A percentile compares a stretch with the other conserved stretches of the same genome.
phyloP scores from a whole-genome alignment of 345 rosid genomes.

The Eucalyptus shirleyi region DNA sequence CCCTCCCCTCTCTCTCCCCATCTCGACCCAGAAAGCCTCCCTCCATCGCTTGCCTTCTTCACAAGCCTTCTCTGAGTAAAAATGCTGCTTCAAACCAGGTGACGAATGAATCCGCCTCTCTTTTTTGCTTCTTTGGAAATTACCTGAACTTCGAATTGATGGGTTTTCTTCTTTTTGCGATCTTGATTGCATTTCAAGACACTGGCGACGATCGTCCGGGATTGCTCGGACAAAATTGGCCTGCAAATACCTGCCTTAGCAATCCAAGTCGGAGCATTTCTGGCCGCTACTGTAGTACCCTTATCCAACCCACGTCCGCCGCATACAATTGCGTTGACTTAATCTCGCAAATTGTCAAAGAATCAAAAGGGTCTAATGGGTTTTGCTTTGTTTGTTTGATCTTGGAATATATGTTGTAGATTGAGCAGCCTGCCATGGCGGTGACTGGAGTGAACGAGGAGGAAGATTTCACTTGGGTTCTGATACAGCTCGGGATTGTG shows the following conservation, averaged over 20 bases:
- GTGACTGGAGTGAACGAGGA: constrained; percentile 69
- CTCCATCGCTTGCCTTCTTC: not conserved
- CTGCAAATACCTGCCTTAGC: constrained; percentile 29
- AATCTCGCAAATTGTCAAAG: not conserved
- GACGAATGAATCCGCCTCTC: not conserved
- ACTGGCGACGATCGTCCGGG: not conserved
- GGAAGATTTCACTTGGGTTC: constrained; percentile 24
- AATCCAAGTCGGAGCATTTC: constrained; percentile 41
- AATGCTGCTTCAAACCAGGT: not conserved
- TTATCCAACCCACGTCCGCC: not conserved
- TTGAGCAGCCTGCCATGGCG: constrained; percentile 66
- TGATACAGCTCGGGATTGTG: constrained; percentile 43
- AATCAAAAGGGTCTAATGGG: not conserved
- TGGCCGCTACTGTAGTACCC: constrained; percentile 29
- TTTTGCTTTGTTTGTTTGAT: not conserved
- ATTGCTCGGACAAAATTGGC: not conserved
- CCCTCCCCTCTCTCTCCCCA: not conserved
- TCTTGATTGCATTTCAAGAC: not conserved
- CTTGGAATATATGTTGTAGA: constrained; percentile 5
- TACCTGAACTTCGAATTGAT: not conserved
- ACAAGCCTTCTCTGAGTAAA: not conserved
- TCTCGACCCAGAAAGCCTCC: not conserved
- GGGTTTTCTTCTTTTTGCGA: not conserved
- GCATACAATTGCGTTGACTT: not conserved
- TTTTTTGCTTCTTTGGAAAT: not conserved